phyloP scores from a whole-genome alignment of 1,284 basidiomycete species.

The Naganishia liquefaciens region DNA sequence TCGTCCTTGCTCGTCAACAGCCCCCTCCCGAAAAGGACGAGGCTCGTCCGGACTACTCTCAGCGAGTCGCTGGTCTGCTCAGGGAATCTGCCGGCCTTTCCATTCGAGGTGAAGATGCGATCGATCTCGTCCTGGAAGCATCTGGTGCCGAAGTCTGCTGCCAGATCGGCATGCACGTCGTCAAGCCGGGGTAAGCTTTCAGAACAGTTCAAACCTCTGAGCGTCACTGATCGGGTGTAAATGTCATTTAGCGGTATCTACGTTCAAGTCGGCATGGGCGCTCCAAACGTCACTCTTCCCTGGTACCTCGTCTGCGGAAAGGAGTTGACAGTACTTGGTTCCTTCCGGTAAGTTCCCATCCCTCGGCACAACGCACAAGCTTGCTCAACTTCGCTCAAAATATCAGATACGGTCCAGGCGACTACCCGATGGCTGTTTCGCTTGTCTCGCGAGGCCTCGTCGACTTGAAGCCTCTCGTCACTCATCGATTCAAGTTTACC shows the following conservation, averaged over 20 bases:
- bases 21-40: constrained; percentile 65
- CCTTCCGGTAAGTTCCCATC: constrained; percentile 48
- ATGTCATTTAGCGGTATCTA: constrained; percentile 42
- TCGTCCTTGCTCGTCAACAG: constrained; percentile 30
- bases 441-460: constrained; percentile 59
- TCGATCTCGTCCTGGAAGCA: constrained; percentile 64
- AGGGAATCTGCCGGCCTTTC: constrained; percentile 54
- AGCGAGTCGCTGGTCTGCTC: constrained; percentile 55
- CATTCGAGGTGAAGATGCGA: constrained; percentile 55
- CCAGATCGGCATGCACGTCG: constrained; percentile 60
- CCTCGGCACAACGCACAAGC: not conserved
- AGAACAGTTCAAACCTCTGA: too few relatives aligned
- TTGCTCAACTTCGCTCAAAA: not conserved
- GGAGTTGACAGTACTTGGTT: constrained; percentile 50
- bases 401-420: constrained; percentile 47
- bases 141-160: constrained; percentile 66
- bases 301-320: constrained; percentile 49
- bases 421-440: constrained; percentile 58
- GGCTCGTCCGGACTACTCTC: constrained; percentile 66
- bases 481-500: constrained; percentile 63
- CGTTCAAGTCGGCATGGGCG: constrained; percentile 52
- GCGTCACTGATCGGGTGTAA: not conserved
- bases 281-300: constrained; percentile 49
- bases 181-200: constrained; percentile 61
- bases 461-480: constrained; percentile 59